Conservation (phyloP, 1,284 basidiomycete species). For the Stereum hirsutum region DNA sequence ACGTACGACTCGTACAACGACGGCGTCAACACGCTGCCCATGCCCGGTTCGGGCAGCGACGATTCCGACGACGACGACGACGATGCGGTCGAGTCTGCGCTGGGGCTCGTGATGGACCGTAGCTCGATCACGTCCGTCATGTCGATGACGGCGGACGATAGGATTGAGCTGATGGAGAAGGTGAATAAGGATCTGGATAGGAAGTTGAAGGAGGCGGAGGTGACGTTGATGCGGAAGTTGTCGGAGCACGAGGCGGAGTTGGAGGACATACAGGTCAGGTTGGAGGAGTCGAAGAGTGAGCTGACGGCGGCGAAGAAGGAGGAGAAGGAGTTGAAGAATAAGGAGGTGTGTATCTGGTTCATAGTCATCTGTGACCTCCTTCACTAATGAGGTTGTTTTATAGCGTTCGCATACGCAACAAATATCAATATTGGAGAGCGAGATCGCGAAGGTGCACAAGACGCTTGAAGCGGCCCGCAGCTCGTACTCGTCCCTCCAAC, state of each 20-base stretch:
- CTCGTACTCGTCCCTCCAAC: constrained; percentile 68
- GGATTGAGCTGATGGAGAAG: constrained; percentile 59
- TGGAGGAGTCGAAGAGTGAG: constrained; percentile 71
- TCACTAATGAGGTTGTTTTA: neutral
- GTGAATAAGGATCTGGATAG: constrained; percentile 65
- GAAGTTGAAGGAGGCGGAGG: constrained; percentile 67
- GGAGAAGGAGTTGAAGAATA: constrained; percentile 79
- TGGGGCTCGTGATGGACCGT: constrained; percentile 43
- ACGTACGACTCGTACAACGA: constrained; percentile 24
- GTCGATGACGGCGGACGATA: constrained; percentile 57
- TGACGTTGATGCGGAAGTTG: constrained; percentile 53
- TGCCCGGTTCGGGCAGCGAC: constrained; percentile 26
- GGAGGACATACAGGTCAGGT: constrained; percentile 59
- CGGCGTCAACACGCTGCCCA: constrained; percentile 28
- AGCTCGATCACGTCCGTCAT: constrained; percentile 45
- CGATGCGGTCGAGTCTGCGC: constrained; percentile 42
- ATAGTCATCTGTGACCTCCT: constrained; percentile 2
- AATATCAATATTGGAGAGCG: constrained; percentile 64
- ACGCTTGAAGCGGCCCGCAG: constrained; percentile 59
- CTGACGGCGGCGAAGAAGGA: constrained; percentile 71
- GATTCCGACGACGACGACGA: constrained; percentile 30
- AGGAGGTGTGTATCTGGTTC: constrained; percentile 47
- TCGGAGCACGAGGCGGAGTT: constrained; percentile 69
- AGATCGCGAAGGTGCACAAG: constrained; percentile 67
- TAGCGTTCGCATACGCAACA: constrained; percentile 56